Evolutionary conservation across 352 stramenopile species (phyloP).

Genomic region (Pythium rhizo-oryzae): DNA sequence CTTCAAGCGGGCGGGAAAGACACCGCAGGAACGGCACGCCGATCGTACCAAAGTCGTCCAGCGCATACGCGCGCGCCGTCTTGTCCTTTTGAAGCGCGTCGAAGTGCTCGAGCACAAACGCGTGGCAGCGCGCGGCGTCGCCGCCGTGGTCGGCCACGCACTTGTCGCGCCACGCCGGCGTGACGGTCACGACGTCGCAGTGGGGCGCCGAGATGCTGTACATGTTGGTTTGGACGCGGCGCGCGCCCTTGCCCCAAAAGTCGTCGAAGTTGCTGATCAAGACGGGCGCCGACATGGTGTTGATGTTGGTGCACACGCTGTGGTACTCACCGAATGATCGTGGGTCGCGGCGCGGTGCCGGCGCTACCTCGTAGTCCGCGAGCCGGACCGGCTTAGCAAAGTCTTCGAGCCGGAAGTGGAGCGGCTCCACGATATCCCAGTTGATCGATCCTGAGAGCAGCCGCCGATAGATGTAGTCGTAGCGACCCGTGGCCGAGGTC

Average conservation of each 20-base stretch:
- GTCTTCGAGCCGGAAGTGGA: neutral
- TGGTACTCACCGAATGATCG: constrained; percentile 24
- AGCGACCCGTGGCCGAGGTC: constrained; percentile 2
- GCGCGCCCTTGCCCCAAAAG: constrained; percentile 33
- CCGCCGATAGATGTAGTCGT: constrained; percentile 19
- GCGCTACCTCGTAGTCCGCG: constrained; percentile 23
- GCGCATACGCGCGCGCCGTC: constrained; percentile 33
- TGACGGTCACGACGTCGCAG: constrained; percentile 21
- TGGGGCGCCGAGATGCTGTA: constrained; percentile 39
- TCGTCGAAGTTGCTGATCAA: constrained; percentile 35
- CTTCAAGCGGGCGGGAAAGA: constrained; percentile 32
- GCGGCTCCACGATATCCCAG: constrained; percentile 18
- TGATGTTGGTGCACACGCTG: constrained; percentile 26
- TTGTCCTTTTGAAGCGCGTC: constrained; percentile 33
- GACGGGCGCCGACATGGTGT: constrained; percentile 22
- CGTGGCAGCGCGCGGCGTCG: constrained; percentile 41
- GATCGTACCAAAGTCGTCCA: constrained; percentile 38
- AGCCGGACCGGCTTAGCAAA: constrained; percentile 34
- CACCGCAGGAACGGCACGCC: constrained; percentile 54
- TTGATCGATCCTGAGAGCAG: constrained; percentile 26
- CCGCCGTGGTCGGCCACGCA: constrained; percentile 30
- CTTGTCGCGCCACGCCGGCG: constrained; percentile 15
- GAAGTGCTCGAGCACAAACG: constrained; percentile 54
- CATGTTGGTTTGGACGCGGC: constrained; percentile 30
- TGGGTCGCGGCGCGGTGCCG: constrained; percentile 20